Base-by-base conservation (phyloP, 352 stramenopile species). In the Thalassiosira mediterranea region DNA sequence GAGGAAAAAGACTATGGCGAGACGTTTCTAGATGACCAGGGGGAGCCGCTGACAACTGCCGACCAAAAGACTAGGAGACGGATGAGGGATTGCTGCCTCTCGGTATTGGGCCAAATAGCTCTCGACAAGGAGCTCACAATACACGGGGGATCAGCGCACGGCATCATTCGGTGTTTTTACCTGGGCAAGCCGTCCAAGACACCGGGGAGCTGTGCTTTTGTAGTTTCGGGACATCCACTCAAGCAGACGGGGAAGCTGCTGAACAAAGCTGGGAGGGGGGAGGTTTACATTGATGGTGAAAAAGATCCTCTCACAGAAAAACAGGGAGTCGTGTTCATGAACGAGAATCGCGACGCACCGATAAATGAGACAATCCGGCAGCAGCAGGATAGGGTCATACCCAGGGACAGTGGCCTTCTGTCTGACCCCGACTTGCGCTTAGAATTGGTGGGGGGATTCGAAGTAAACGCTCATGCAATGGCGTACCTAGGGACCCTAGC, bases 161-260 rank as follows among this genome's bases (percentile, higher is more conserved):
- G 76, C 21, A 80, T 54, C 46, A 82, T 80, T 32, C 71, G 70
- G 40, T 88, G 72, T 56, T 81, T 79, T 59, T 88, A 76, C 56
- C 66, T 79, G 10, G 68, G 66, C n/a, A 82, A 51, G 10, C 59
- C 66, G 5, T 82, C 76, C 1, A 72, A 62, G 42, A 73, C 10
- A 17, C 63, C 67, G 40, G 80, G 80, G 37, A 67, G 57, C 44
- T 88, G 75, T 56, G 68, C 75, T 23, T 84, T 84, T 60, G 58
- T 84, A 1, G 75, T 84, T n/a, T 84, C 75, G 38, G 75, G 76
- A 1, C 68, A 71, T 61, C 76, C 76, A 0, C 59, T 84, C 29
- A 80, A 77, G 42, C 62, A 74, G 59, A 76, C 70, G 10, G 76
- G 76, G 11, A 40, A 72, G 52, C 53, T 84, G 19, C 59, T 84